Percentiles rank a stretch among this genome's conserved stretches.
phyloP scores from a whole-genome alignment of 371 early-diverging fungal species.

The Lichtheimia ramosa region DNA sequence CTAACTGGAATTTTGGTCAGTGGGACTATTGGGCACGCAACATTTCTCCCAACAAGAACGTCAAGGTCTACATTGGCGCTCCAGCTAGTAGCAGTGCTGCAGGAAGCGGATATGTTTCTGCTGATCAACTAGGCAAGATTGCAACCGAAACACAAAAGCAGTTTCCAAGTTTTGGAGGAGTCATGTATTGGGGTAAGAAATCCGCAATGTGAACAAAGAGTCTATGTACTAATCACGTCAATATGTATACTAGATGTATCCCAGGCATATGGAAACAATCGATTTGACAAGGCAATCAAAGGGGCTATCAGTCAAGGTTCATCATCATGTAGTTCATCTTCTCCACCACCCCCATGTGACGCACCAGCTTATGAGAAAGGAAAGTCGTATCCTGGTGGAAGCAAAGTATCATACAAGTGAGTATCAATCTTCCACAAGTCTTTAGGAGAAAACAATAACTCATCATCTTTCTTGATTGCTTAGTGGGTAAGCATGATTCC shows the following conservation, averaged over 20 bases:
- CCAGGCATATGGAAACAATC: slow-evolving; percentile 40
- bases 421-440: too few relatives aligned
- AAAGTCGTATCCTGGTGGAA: slow-evolving; percentile 38
- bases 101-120: slow-evolving; percentile 54
- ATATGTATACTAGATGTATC: slow-evolving; percentile 32
- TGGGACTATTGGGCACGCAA: slow-evolving; percentile 71
- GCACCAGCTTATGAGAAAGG: slow-evolving; percentile 38
- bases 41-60: slow-evolving; percentile 54
- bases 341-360: slow-evolving; percentile 27
- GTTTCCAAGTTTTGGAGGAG: slow-evolving; percentile 60
- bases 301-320: slow-evolving; percentile 17
- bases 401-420: slow-evolving; percentile 51
- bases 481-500: slow-evolving; percentile 24
- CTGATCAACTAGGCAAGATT: slow-evolving; percentile 25
- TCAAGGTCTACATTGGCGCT: slow-evolving; percentile 62
- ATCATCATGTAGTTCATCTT: slow-evolving; percentile 22
- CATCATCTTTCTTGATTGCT: too few relatives aligned
- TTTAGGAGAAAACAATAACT: too few relatives aligned
- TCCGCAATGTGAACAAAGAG: slow-evolving; percentile 1
- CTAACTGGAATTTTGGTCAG: slow-evolving; percentile 48
- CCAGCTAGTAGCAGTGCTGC: slow-evolving; percentile 60
- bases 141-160: slow-evolving; percentile 22
- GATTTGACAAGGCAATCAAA: slow-evolving; percentile 28
- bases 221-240: neutral
- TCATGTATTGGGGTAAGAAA: slow-evolving; percentile 62